phyloP scores from a whole-genome alignment of 208 protist species.

The Leishmania aethiopica region DNA sequence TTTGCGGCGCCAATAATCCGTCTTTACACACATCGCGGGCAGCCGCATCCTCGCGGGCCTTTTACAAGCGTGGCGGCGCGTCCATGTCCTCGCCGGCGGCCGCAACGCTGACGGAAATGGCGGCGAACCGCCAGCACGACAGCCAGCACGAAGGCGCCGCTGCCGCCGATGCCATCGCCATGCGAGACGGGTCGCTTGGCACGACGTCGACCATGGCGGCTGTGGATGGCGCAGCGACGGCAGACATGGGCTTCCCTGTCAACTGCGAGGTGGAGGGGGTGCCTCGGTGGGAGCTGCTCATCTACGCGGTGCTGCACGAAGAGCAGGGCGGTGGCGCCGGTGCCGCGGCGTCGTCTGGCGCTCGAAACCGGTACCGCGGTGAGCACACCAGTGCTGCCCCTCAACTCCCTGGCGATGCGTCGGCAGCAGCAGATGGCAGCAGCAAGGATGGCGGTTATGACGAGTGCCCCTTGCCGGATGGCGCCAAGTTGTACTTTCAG shows the following conservation, averaged over 20 bases:
- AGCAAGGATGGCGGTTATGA: conserved; percentile 5
- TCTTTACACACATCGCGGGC: neutral
- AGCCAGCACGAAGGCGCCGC: neutral
- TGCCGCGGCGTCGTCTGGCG: no score
- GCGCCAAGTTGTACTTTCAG: conserved; percentile 36
- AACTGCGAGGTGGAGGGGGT: conserved; percentile 31
- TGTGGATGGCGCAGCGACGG: neutral
- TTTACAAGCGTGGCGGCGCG: neutral
- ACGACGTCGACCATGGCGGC: neutral
- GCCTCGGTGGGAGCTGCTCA: conserved; percentile 68
- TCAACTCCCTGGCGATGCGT: neutral
- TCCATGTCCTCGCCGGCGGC: neutral
- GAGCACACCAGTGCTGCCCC: neutral
- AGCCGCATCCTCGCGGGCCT: neutral
- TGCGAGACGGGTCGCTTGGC: neutral
- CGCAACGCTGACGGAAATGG: neutral
- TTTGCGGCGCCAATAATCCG: neutral
- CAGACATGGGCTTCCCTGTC: neutral
- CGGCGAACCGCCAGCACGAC: conserved; percentile 4
- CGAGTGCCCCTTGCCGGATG: conserved; percentile 18
- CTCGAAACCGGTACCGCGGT: neutral
- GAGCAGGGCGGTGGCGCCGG: neutral
- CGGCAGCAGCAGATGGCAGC: neutral
- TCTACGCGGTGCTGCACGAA: conserved; percentile 32
- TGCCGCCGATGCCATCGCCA: neutral